phyloP scores from a whole-genome alignment of 2,329 filamentous ascomycete species.

The Exophiala lecanii-corni region DNA sequence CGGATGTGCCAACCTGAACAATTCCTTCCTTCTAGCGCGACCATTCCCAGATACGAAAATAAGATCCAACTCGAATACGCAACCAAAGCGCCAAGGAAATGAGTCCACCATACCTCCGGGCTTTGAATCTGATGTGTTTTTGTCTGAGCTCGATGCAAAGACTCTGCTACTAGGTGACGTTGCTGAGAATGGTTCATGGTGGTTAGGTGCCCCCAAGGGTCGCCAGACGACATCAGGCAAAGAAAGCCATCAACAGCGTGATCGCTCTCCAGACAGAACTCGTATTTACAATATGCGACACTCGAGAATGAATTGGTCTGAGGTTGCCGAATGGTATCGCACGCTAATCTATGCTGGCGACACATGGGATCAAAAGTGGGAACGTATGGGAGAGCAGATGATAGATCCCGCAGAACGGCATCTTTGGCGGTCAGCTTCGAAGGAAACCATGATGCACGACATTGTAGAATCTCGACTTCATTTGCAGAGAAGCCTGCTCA shows the following conservation, averaged over 20 bases:
- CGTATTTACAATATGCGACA: conserved; percentile 50
- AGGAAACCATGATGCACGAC: conserved; percentile 38
- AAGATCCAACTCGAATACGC: conserved; percentile 28
- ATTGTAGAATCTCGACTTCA: conserved; percentile 63
- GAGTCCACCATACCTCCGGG: conserved; percentile 20
- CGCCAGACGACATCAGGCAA: conserved; percentile 34
- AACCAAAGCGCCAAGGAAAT: conserved; percentile 33
- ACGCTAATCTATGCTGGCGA: conserved; percentile 62
- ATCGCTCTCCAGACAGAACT: conserved; percentile 29
- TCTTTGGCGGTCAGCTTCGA: conserved; percentile 40
- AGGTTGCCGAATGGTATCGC: conserved; percentile 70
- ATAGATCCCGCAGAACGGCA: conserved; percentile 22
- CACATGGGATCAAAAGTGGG: conserved; percentile 60
- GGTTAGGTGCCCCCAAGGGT: conserved; percentile 54
- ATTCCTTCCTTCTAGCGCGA: conserved; percentile 62
- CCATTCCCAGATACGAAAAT: conserved; percentile 40
- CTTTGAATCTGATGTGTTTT: conserved; percentile 35
- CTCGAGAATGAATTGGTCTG: conserved; percentile 70
- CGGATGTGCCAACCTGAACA: conserved; percentile 68
- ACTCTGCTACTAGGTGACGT: conserved; percentile 68
- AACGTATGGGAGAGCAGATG: conserved; percentile 43
- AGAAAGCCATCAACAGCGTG: conserved; percentile 31
- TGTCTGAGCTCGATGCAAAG: conserved; percentile 68
- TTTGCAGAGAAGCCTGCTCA: conserved; percentile 65
- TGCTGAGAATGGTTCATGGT: conserved; percentile 78